Conservation (phyloP, 306 rosid genomes). For the Fragaria vesca region DNA sequence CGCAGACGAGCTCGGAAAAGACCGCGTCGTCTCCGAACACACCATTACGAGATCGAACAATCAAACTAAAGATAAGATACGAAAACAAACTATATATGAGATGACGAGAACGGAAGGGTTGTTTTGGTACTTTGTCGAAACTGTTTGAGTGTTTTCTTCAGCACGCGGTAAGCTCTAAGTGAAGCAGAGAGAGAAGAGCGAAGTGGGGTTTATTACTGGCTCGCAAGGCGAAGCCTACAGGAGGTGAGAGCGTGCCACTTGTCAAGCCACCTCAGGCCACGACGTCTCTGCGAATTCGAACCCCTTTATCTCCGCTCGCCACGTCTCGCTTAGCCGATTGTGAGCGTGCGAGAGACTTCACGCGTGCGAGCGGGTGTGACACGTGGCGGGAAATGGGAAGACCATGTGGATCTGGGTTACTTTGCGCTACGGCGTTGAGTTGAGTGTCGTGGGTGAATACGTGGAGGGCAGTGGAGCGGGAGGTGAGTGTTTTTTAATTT, state of each 20-base stretch:
- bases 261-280: slow-evolving; percentile 48
- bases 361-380: background rate
- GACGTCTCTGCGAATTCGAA: slow-evolving; percentile 27
- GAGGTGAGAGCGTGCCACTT: slow-evolving; percentile 46
- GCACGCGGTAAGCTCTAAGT: background rate
- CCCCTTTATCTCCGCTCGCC: slow-evolving; percentile 53
- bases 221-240: slow-evolving; percentile 25
- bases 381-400: background rate
- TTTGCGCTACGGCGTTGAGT: too few species aligned
- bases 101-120: background rate
- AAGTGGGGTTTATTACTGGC: slow-evolving; percentile 23
- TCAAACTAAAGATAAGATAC: background rate
- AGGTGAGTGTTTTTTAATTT: background rate
- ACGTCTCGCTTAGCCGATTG: slow-evolving; percentile 41
- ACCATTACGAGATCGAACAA: slow-evolving; percentile 18
- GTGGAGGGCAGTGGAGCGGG: background rate
- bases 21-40: slow-evolving; percentile 31
- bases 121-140: background rate
- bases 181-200: slow-evolving; percentile 7
- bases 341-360: slow-evolving; percentile 27
- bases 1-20: slow-evolving; percentile 24
- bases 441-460: too few species aligned
- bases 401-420: too few species aligned
- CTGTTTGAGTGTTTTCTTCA: background rate
- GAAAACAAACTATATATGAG: too few species aligned